phyloP scores from a whole-genome alignment of 192 early-diverging fungal species.

The Endogone sp. region DNA sequence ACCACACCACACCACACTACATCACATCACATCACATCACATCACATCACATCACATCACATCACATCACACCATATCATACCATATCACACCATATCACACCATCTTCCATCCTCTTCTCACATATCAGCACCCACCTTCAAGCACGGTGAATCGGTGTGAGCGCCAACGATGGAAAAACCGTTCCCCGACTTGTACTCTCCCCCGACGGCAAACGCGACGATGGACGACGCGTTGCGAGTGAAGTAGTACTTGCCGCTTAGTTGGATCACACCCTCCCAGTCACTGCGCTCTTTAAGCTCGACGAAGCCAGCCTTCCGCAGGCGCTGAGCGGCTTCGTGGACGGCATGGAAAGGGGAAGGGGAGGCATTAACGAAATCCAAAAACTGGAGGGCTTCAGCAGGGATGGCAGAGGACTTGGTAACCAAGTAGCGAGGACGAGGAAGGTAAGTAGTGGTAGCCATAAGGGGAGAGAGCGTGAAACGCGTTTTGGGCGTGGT shows the following conservation, averaged over 20 bases:
- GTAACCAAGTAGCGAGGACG: not conserved
- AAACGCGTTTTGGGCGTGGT: not conserved
- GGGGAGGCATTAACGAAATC: conserved; percentile 89
- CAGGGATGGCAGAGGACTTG: conserved; percentile 1
- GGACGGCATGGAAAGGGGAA: conserved; percentile 96
- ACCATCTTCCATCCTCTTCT: conserved; percentile 7
- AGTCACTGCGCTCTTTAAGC: conserved; percentile 87
- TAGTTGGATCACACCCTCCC: conserved; percentile 63
- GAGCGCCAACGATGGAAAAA: conserved; percentile 88
- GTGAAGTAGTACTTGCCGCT: conserved; percentile 97
- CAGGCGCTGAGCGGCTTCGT: conserved; percentile 69
- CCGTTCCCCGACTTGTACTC: conserved; percentile 81
- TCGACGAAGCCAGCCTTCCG: conserved; percentile 76
- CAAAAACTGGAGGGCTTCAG: conserved; percentile 61
- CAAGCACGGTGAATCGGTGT: conserved; percentile 96
- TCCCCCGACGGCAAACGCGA: conserved; percentile 94
- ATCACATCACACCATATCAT: no score
- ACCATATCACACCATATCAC: no score
- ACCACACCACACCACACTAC: no score
- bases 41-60: no score
- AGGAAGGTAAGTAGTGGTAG: not conserved
- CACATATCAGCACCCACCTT: conserved; percentile 75
- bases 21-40: no score
- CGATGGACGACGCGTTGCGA: conserved; percentile 80
- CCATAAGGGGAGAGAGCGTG: not conserved